These are phyloP conservation scores for Mycosphaerella arachidis DNA, from an alignment of 2,329 filamentous ascomycete genomes.

Conservation along the genomic window DNA sequence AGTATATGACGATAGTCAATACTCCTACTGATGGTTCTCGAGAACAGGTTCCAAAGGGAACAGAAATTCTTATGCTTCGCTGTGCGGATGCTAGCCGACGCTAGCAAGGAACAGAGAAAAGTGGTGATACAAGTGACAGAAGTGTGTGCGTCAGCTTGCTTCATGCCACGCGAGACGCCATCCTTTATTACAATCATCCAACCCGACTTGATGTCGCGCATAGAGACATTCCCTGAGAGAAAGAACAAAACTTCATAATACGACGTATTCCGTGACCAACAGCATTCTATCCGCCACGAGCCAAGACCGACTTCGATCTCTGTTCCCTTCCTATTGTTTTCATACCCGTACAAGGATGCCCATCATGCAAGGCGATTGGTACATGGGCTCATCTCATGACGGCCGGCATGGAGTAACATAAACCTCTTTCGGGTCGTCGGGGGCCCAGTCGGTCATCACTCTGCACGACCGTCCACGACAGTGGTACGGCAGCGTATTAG, in stretches of 20 bases:
- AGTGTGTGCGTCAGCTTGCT: not conserved
- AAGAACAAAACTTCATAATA: not conserved
- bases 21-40: conserved; percentile 20
- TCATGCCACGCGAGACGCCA: too few species aligned
- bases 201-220: not conserved
- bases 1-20: conserved; percentile 18
- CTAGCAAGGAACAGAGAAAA: not conserved
- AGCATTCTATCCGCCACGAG: too few species aligned
- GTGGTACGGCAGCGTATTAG: not conserved
- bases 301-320: not conserved
- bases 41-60: conserved; percentile 12
- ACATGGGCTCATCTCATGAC: not conserved
- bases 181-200: not conserved
- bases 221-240: not conserved
- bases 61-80: conserved; percentile 3
- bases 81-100: not conserved
- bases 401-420: not conserved
- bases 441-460: not conserved
- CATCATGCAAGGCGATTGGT: not conserved
- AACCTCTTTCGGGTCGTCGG: not conserved
- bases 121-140: not conserved
- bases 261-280: too few species aligned
- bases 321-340: not conserved
- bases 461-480: not conserved
- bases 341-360: not conserved